Base-by-base conservation (phyloP, 352 stramenopile species). In the Ophiocytium majus region DNA sequence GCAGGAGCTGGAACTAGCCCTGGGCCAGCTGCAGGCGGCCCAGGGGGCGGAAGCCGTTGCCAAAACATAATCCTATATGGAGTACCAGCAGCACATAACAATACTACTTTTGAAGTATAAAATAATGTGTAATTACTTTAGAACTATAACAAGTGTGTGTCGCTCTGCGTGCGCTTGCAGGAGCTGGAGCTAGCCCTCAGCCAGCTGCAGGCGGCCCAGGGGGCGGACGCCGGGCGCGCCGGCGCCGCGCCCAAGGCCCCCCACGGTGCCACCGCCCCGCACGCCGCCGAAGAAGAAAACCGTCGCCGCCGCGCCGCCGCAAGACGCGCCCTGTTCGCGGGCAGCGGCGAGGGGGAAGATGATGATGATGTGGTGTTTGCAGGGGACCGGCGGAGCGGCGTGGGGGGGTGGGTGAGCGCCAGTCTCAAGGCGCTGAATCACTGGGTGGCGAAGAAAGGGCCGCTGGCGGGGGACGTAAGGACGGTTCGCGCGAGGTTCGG, bases 401-500 rank as follows among this genome's bases (percentile, higher is more conserved):
- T 83, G 63, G 9, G 80, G 43, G 19, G 76, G 81, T 35, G 49
- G 64, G 10, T 85, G 10, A 49, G 64, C n/a, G 64, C 74, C 33
- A 37, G 84, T 1, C 57, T n/a, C 19, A 37, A 75, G 1, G 23
- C 74, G 34, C 84, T 86, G n/a, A 80, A 82, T 23, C 82, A 71
- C 34, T 86, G 82, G 82, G 10, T 86, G 0, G 82, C 43, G 28
- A 86, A 84, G 50, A 86, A 83, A 28, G 31, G 76, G 32, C 82
- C 82, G 1, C 82, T 86, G 10, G 82, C 74, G 34, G 82, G 74
- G 9, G 82, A 86, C 63, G 82, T 86, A 9, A n/a, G 82, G 50
- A 79, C 82, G 19, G 84, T 86, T 83, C 50, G 84, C 75, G 82
- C 82, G n/a, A 35, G 78, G 0, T 86, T 80, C 31, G 82, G 82